Percentiles rank a stretch among this genome's conserved stretches.
Conservation (phyloP, 805 yeast genomes). For the Cyberlindnera sargentensis region DNA sequence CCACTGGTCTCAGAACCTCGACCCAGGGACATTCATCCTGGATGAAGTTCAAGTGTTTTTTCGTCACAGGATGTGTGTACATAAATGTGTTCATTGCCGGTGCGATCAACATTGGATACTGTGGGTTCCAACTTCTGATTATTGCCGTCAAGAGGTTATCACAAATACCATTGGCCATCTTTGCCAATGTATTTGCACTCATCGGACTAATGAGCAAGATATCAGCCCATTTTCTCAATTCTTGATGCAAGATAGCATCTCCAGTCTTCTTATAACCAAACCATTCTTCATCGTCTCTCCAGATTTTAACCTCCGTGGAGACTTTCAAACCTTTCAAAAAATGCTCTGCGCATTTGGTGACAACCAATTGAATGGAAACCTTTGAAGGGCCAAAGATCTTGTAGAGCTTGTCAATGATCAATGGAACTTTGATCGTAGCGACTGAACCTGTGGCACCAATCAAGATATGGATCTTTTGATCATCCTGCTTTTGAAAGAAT, state of each 20-base stretch:
- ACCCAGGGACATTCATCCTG: conserved; percentile 70
- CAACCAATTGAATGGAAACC: conserved; percentile 78
- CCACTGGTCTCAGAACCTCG: conserved; percentile 71
- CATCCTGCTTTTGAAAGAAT: conserved; percentile 65
- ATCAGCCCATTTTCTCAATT: conserved; percentile 81
- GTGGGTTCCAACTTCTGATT: conserved; percentile 71
- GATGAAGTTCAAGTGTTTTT: conserved; percentile 55
- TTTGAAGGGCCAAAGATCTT: conserved; percentile 69
- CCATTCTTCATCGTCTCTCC: conserved; percentile 86
- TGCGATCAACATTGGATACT: conserved; percentile 65
- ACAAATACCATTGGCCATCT: conserved; percentile 68
- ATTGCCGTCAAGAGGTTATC: conserved; percentile 71
- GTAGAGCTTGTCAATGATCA: conserved; percentile 79
- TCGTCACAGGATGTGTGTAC: conserved; percentile 74
- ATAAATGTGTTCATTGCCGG: conserved; percentile 87
- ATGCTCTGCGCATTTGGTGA: conserved; percentile 70
- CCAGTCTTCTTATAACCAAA: conserved; percentile 43
- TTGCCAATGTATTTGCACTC: conserved; percentile 74
- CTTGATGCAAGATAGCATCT: conserved; percentile 74
- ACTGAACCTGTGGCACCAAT: conserved; percentile 95
- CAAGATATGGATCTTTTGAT: conserved; percentile 78
- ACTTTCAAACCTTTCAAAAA: conserved; percentile 58
- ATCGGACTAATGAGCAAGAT: conserved; percentile 69
- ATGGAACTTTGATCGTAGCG: conserved; percentile 89
- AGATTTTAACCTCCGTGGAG: conserved; percentile 68